A percentile compares a stretch with the other conserved stretches of the same genome.
phyloP scores from a whole-genome alignment of 441 rosid genomes.

The Francoa sonchifolia region DNA sequence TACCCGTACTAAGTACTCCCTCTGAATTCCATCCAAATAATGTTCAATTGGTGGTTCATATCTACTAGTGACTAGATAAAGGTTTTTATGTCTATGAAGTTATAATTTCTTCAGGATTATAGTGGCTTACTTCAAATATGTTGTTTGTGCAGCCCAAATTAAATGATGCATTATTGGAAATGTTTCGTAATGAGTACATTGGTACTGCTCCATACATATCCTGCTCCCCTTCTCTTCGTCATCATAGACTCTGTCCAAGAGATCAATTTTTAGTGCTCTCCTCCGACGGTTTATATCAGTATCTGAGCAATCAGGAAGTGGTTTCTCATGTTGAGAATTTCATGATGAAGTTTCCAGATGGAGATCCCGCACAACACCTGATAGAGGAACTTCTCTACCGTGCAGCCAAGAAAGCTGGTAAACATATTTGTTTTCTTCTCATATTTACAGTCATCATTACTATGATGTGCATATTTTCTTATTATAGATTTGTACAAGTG shows the following conservation, averaged over 20 bases:
- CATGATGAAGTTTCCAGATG: constrained; percentile 89
- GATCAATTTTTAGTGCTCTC: constrained; percentile 87
- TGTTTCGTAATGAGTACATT: constrained; percentile 80
- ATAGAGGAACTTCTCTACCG: constrained; percentile 83
- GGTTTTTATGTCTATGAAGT: background rate
- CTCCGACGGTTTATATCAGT: constrained; percentile 95
- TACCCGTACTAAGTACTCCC: no score
- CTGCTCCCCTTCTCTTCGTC: constrained; percentile 74
- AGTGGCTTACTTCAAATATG: constrained; percentile 7
- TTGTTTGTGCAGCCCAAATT: constrained; percentile 60
- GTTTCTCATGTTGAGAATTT: constrained; percentile 66
- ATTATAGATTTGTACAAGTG: background rate
- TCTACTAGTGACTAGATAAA: no score
- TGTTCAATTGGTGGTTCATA: no score
- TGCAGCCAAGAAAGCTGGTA: constrained; percentile 98
- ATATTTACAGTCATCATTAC: constrained; percentile 1
- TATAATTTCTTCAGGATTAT: constrained; percentile 3
- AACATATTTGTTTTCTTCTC: background rate
- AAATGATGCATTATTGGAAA: constrained; percentile 68
- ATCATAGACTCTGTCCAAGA: constrained; percentile 60
- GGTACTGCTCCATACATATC: constrained; percentile 84
- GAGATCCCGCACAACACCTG: constrained; percentile 91
- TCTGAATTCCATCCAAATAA: no score
- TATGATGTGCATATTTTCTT: constrained; percentile 2
- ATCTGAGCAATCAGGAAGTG: constrained; percentile 82